phyloP scores from a whole-genome alignment of 2,329 filamentous ascomycete genomes.

The Hypoxylon sp. region DNA sequence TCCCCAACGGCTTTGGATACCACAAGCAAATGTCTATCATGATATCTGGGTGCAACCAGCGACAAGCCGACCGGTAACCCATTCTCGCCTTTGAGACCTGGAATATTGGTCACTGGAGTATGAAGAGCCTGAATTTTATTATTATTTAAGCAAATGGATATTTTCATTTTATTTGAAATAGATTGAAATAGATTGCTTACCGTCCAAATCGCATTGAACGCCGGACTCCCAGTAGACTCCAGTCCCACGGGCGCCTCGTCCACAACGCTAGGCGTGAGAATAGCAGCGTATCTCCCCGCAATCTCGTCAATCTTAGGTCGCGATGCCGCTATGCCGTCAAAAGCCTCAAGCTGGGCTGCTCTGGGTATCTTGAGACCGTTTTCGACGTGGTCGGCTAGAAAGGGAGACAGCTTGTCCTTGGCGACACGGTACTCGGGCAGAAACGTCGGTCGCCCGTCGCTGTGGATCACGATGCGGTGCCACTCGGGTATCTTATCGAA shows the following conservation, averaged over 20 bases:
- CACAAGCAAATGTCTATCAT: constrained; percentile 53
- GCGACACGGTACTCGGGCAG: constrained; percentile 60
- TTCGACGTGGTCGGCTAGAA: constrained; percentile 60
- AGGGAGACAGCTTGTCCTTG: constrained; percentile 56
- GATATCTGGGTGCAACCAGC: constrained; percentile 57
- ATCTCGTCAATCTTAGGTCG: constrained; percentile 64
- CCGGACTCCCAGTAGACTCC: constrained; percentile 62
- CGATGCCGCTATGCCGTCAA: constrained; percentile 62
- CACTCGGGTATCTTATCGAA: constrained; percentile 60
- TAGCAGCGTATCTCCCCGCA: constrained; percentile 59
- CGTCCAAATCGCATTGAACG: constrained; percentile 62
- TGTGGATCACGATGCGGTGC: constrained; percentile 59
- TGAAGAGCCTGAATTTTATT: constrained; percentile 56
- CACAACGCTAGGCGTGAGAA: constrained; percentile 65
- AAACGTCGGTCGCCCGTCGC: constrained; percentile 63
- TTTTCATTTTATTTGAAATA: too few species aligned
- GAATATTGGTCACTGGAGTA: constrained; percentile 69
- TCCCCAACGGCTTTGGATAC: constrained; percentile 51
- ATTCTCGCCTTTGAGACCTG: constrained; percentile 65
- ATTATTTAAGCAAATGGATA: constrained; percentile 10
- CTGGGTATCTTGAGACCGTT: constrained; percentile 55
- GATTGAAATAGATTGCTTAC: too few species aligned
- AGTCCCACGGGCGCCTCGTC: constrained; percentile 67
- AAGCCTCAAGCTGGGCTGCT: constrained; percentile 60
- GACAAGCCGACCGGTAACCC: constrained; percentile 68